Percentiles rank a stretch among this genome's conserved stretches.
Evolutionary conservation across 805 yeast genomes (phyloP).

Genomic region (Candida dajiaensis): DNA sequence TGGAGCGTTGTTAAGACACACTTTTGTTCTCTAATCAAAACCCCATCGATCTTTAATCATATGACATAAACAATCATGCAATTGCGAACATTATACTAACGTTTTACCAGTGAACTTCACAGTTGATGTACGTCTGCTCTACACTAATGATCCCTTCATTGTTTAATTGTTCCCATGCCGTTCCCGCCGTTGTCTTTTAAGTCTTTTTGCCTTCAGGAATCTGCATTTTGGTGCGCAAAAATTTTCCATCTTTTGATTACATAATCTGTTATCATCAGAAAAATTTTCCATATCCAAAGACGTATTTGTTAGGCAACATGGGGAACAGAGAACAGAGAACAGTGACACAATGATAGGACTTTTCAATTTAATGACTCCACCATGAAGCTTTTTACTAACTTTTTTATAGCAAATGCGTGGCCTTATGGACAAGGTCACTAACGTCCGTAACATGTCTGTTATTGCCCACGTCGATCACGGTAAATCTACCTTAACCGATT

Average conservation of each 20-base stretch:
- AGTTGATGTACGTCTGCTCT: conserved; percentile 37
- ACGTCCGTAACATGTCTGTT: conserved; percentile 99
- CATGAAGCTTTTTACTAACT: conserved; percentile 13
- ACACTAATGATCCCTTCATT: not conserved
- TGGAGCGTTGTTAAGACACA: not conserved
- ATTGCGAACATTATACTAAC: conserved; percentile 16
- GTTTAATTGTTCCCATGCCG: too few species aligned
- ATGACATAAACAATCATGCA: not conserved
- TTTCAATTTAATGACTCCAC: too few species aligned
- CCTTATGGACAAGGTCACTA: conserved; percentile 99
- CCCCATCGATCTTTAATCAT: not conserved
- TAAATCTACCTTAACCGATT: conserved; percentile 98
- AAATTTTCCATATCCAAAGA: not conserved
- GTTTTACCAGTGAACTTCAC: conserved; percentile 43
- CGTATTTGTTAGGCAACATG: not conserved
- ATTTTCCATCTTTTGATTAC: not conserved
- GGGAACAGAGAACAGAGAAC: not conserved
- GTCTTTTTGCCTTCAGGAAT: not conserved
- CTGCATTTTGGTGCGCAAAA: not conserved
- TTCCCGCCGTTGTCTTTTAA: not conserved
- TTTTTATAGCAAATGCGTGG: conserved; percentile 78
- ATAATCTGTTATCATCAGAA: not conserved
- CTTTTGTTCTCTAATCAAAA: not conserved
- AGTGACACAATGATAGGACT: not conserved
- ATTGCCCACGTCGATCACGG: conserved; percentile 99